These are phyloP conservation scores for Exophiala oligosperma DNA, from an alignment of 2,329 filamentous ascomycete genomes.

Conservation along the genomic window DNA sequence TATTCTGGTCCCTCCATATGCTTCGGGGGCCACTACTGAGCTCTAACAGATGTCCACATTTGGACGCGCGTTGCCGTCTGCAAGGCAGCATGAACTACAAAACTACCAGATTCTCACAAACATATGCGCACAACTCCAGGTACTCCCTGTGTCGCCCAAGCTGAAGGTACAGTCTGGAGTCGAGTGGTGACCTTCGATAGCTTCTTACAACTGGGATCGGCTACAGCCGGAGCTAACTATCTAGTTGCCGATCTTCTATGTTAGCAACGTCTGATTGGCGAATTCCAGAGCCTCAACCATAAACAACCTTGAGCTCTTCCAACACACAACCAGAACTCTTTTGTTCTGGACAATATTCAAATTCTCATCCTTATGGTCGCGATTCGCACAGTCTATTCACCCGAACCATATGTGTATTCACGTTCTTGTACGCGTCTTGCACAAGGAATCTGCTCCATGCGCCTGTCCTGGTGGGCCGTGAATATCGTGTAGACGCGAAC, in stretches of 20 bases:
- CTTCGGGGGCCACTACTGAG: no score
- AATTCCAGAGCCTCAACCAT: constrained; percentile 6
- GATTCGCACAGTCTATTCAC: not conserved
- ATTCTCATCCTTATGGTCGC: not conserved
- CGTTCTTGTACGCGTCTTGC: constrained; percentile 7
- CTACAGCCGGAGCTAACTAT: constrained; percentile 9
- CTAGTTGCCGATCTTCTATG: constrained; percentile 25
- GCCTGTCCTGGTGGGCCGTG: constrained; percentile 4
- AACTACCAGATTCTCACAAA: not conserved
- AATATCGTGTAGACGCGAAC: constrained; percentile 20
- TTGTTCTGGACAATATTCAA: not conserved
- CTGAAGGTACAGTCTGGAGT: not conserved
- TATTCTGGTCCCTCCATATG: no score
- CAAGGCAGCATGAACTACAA: not conserved
- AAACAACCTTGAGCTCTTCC: constrained; percentile 17
- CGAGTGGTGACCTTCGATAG: not conserved
- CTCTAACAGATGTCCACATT: not conserved
- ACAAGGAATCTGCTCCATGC: not conserved
- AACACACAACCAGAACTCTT: not conserved
- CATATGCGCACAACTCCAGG: not conserved
- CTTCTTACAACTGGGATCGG: not conserved
- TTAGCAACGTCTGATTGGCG: not conserved
- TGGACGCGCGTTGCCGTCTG: not conserved
- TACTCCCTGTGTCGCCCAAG: not conserved
- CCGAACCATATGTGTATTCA: no score